Evolutionary conservation across 2,329 filamentous ascomycete genomes (phyloP).

Genomic region (Diaporthe batatas): DNA sequence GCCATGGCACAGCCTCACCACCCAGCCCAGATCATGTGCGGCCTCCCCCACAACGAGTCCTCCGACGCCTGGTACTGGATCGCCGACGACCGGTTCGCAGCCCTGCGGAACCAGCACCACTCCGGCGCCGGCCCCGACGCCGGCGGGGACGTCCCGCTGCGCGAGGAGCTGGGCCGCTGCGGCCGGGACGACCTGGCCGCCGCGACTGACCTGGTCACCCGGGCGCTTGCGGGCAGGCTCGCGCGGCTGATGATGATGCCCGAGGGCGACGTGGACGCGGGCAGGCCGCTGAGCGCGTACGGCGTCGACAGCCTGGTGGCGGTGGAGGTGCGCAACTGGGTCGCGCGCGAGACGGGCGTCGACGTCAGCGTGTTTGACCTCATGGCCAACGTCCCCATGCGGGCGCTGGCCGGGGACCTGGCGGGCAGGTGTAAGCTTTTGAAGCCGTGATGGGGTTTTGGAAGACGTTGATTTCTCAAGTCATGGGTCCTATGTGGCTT

Average conservation of each 20-base stretch:
- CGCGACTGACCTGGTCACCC: slow-evolving; percentile 40
- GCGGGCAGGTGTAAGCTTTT: slow-evolving; percentile 17
- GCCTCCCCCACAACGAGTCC: slow-evolving; percentile 18
- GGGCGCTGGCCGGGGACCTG: slow-evolving; percentile 17
- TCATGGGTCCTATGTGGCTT: no score
- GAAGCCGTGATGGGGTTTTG: no score
- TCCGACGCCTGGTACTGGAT: slow-evolving; percentile 32
- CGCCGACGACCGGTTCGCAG: slow-evolving; percentile 24
- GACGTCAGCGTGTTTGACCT: slow-evolving; percentile 35
- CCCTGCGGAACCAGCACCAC: slow-evolving; percentile 25
- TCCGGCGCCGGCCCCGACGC: not conserved
- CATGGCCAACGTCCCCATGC: slow-evolving; percentile 32
- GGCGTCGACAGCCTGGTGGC: slow-evolving; percentile 51
- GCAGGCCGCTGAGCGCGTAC: slow-evolving; percentile 45
- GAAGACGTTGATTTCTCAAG: no score
- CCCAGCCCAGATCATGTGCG: slow-evolving; percentile 33
- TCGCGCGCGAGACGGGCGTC: not conserved
- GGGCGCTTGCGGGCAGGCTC: slow-evolving; percentile 45
- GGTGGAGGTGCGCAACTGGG: slow-evolving; percentile 49
- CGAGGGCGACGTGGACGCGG: slow-evolving; percentile 44
- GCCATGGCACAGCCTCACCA: not conserved
- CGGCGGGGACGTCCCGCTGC: slow-evolving; percentile 1
- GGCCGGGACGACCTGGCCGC: not conserved
- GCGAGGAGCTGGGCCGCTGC: slow-evolving; percentile 31
- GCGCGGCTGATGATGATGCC: slow-evolving; percentile 47